Evolutionary conservation across 108 stramenopile species (phyloP).

Genomic region (Skeletonema tropicum): DNA sequence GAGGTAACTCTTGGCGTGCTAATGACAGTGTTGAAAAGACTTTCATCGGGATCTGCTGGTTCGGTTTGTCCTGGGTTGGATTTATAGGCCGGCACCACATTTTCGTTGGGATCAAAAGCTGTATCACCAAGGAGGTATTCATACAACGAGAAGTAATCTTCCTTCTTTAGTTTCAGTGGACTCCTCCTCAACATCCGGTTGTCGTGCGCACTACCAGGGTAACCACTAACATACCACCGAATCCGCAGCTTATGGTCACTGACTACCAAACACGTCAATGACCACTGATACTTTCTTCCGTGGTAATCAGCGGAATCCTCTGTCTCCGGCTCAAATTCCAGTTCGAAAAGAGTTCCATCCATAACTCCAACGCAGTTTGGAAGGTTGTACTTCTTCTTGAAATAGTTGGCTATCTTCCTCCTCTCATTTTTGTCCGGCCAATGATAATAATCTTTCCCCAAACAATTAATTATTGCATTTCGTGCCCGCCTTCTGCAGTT

Average conservation of each 20-base stretch:
- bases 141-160: too few relatives aligned
- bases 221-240: neutral
- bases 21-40: too few relatives aligned
- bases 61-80: too few relatives aligned
- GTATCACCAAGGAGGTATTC: too few relatives aligned
- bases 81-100: too few relatives aligned
- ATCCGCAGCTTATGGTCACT: constrained; percentile 32
- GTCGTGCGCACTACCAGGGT: too few relatives aligned
- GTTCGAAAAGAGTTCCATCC: constrained; percentile 38
- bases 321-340: constrained; percentile 22
- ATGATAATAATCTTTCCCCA: constrained; percentile 3
- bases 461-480: neutral
- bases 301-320: constrained; percentile 28
- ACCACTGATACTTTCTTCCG: constrained; percentile 30
- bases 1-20: too few relatives aligned
- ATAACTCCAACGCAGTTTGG: constrained; percentile 36
- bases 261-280: constrained; percentile 21
- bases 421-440: constrained; percentile 44
- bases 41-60: too few relatives aligned
- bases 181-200: too few relatives aligned
- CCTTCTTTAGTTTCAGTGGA: too few relatives aligned
- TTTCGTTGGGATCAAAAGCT: too few relatives aligned
- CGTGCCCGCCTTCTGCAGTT: neutral
- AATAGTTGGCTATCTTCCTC: constrained; percentile 9
- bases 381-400: constrained; percentile 12